Base-by-base conservation (phyloP, 2,329 filamentous ascomycete species). In the Colletotrichum cordylinicola region DNA sequence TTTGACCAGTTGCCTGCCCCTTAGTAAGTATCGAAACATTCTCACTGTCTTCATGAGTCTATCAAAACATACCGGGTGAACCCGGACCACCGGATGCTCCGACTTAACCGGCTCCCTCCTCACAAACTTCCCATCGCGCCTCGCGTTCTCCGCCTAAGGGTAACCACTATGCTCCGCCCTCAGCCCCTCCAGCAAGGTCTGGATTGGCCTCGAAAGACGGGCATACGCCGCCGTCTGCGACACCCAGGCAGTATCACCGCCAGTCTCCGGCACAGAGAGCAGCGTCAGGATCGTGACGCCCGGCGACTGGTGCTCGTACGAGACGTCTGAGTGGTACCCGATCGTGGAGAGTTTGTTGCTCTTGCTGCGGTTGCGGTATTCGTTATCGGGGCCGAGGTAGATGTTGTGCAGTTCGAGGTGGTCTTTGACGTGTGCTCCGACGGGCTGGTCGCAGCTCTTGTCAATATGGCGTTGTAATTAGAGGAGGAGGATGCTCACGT, bases 1-100 rank as follows among this genome's bases (percentile, higher is more conserved):
- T 82, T 61, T 82, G 79, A 0, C 80, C 80, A 2, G 80, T 82
- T 8, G 78, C 78, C 71, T 78, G 55, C 12, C 1, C 1, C 55
- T 21, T 76, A 27, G 12, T 61, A 15, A 65, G 15, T 21, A 12
- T 4, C 2, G 15, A 24, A 24, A 9, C 2, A n/a, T 12, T 15
- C 31, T 12, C 16, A 6, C 9, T 4, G 13, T 12, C 18, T 37
- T 24, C 10, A 75, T 18, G 10, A 37, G 15, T 1, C 8, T 21
- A 8, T 31, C 75, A 80, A 6, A 85, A 89, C 89, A 93, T 77
- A 82, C 83, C 2, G 93, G 93, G 80, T 95, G 93, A 2, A 93
- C 93, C 27, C 93, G 86, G 1, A 95, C 91, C 70, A 94, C 83
- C 0, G 93, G 93, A 80, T 95, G 93, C 60, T 92, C 88, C 6